These are phyloP conservation scores for Orbilia blumenaviensis DNA, from an alignment of 2,329 filamentous ascomycete species.

Conservation along the genomic window DNA sequence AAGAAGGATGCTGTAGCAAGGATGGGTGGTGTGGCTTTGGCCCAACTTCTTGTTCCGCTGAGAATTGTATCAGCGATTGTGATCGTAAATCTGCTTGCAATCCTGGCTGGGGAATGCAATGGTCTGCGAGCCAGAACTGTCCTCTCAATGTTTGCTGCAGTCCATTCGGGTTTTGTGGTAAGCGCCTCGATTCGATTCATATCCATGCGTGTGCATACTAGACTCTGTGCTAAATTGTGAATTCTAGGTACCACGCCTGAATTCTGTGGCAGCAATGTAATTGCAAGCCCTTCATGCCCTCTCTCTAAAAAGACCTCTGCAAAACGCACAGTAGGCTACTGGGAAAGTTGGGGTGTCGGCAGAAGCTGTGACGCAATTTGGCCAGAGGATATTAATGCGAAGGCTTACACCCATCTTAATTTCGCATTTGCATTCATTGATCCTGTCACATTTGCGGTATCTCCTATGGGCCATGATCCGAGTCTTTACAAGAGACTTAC, in stretches of 20 bases:
- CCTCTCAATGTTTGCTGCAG: slow-evolving; percentile 22
- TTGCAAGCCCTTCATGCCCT: slow-evolving; percentile 33
- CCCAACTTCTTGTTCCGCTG: not conserved
- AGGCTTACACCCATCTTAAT: slow-evolving; percentile 56
- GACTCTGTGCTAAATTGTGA: not conserved
- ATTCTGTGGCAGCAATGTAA: slow-evolving; percentile 11
- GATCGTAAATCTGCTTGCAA: slow-evolving; percentile 10
- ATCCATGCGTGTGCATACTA: not conserved
- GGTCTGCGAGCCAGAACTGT: slow-evolving; percentile 12
- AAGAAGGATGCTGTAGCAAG: slow-evolving; percentile 39
- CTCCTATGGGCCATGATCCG: slow-evolving; percentile 12
- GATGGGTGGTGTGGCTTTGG: slow-evolving; percentile 12
- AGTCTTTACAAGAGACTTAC: slow-evolving; percentile 58
- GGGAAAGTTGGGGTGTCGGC: slow-evolving; percentile 44
- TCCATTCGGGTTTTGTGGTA: slow-evolving; percentile 6
- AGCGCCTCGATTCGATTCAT: not conserved
- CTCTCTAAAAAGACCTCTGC: slow-evolving; percentile 20
- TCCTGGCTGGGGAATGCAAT: slow-evolving; percentile 14
- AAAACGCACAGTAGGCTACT: slow-evolving; percentile 54
- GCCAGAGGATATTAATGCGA: slow-evolving; percentile 45
- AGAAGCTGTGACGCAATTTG: slow-evolving; percentile 41
- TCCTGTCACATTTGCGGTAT: slow-evolving; percentile 56
- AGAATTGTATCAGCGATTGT: slow-evolving; percentile 7
- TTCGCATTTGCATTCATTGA: slow-evolving; percentile 56
- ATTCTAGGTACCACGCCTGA: slow-evolving; percentile 13